Conservation (phyloP, 2,329 filamentous ascomycete species). For the Colletotrichum musicola region DNA sequence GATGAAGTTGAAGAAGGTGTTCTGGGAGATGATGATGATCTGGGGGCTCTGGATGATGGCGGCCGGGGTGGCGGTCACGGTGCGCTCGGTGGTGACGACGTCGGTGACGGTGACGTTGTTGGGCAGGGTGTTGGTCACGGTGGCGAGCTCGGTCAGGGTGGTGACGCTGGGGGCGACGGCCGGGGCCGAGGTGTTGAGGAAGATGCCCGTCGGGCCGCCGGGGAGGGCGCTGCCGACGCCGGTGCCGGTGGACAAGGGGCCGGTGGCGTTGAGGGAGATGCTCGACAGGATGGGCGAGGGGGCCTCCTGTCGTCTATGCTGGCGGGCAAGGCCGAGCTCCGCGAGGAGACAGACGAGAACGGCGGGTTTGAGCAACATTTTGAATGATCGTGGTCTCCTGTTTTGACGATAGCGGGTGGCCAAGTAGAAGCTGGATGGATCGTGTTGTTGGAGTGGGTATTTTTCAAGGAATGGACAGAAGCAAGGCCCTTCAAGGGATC, state of each 20-base stretch:
- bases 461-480: conserved; percentile 33
- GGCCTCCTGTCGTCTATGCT: conserved; percentile 15
- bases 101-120: conserved; percentile 36
- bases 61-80: conserved; percentile 29
- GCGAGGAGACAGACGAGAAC: conserved; percentile 31
- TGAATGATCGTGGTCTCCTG: conserved; percentile 23
- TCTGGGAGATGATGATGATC: conserved; percentile 40
- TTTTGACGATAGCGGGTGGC: conserved; percentile 17
- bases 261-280: conserved; percentile 24
- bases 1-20: conserved; percentile 40
- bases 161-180: conserved; percentile 20
- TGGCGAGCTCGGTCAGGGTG: conserved; percentile 30
- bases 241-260: conserved; percentile 26
- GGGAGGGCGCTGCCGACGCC: conserved; percentile 2
- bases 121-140: conserved; percentile 20
- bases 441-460: conserved; percentile 9
- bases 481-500: conserved; percentile 35
- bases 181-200: conserved; percentile 36
- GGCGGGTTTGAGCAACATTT: conserved; percentile 33
- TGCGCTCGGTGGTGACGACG: conserved; percentile 36
- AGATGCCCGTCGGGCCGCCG: conserved; percentile 26
- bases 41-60: conserved; percentile 33
- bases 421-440: conserved; percentile 22
- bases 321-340: conserved; percentile 35
- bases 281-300: conserved; percentile 32